Conservation (phyloP, 2,329 filamentous ascomycete genomes). For the Verticillium albo-atrum region DNA sequence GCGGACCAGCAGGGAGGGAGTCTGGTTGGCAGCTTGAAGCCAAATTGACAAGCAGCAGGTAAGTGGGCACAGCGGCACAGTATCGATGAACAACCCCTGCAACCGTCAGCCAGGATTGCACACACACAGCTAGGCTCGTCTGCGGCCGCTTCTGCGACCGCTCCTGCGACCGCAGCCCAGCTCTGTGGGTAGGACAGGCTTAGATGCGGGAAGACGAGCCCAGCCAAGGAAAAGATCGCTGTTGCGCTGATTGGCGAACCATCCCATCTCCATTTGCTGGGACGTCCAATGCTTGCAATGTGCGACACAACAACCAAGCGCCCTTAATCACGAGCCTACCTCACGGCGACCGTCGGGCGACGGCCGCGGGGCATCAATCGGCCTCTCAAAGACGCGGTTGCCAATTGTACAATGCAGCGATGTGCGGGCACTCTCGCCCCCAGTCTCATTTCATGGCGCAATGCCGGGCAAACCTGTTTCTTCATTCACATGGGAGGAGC, state of each 20-base stretch:
- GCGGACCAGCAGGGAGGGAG: too few relatives aligned
- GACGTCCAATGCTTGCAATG: neutral
- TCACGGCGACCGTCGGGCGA: neutral
- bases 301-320: neutral
- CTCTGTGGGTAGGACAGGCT: slow-evolving; percentile 10
- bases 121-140: slow-evolving; percentile 4
- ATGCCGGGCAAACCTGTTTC: too few relatives aligned
- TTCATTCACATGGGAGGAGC: too few relatives aligned
- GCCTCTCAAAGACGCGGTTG: too few relatives aligned
- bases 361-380: too few relatives aligned
- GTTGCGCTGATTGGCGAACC: neutral
- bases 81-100: neutral
- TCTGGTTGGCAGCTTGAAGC: too few relatives aligned
- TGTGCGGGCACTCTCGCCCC: too few relatives aligned
- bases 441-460: too few relatives aligned
- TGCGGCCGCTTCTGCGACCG: slow-evolving; percentile 13
- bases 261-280: neutral
- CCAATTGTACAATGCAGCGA: too few relatives aligned
- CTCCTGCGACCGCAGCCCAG: slow-evolving; percentile 11
- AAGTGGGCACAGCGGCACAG: neutral
- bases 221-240: slow-evolving; percentile 2
- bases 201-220: slow-evolving; percentile 5
- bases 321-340: neutral
- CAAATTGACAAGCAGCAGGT: neutral
- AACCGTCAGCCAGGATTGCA: neutral